A percentile compares a stretch with the other conserved stretches of the same genome.
Conservation (phyloP, 2,329 filamentous ascomycete species). For the Penicillium polonicum region DNA sequence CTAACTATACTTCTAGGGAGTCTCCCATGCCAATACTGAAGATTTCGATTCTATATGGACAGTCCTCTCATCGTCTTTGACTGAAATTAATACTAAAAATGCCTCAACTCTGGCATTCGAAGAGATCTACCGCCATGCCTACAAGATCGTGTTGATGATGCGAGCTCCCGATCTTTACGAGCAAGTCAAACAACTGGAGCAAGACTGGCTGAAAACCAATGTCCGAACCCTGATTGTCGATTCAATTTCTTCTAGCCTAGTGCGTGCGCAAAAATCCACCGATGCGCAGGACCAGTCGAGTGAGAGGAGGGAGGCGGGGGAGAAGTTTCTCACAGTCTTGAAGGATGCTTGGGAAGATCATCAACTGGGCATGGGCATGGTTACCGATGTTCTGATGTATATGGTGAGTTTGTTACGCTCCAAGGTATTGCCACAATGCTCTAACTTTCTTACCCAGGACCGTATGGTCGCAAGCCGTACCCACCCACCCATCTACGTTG, state of each 20-base stretch:
- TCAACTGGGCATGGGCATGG: constrained; percentile 92
- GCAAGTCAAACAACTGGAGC: constrained; percentile 75
- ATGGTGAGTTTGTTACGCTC: constrained; percentile 55
- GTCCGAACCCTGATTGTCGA: constrained; percentile 70
- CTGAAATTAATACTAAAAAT: constrained; percentile 88
- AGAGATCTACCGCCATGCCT: constrained; percentile 88
- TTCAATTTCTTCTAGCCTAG: constrained; percentile 68
- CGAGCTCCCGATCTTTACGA: constrained; percentile 80
- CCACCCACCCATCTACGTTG: constrained; percentile 75
- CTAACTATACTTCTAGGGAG: constrained; percentile 47
- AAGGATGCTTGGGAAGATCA: constrained; percentile 84
- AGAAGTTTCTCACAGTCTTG: constrained; percentile 75
- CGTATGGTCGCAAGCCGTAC: constrained; percentile 75
- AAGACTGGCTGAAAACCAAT: constrained; percentile 71
- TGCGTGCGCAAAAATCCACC: constrained; percentile 51
- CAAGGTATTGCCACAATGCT: neutral
- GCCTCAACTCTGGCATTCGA: constrained; percentile 90
- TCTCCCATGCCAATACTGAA: constrained; percentile 57
- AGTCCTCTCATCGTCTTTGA: constrained; percentile 71
- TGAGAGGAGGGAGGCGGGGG: constrained; percentile 76
- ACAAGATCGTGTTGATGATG: constrained; percentile 89
- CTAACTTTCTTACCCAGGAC: constrained; percentile 55
- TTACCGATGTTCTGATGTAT: constrained; percentile 95
- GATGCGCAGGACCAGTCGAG: constrained; percentile 62
- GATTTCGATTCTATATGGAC: constrained; percentile 88